phyloP scores from a whole-genome alignment of 2,329 filamentous ascomycete genomes.

The Blastomyces percursus region DNA sequence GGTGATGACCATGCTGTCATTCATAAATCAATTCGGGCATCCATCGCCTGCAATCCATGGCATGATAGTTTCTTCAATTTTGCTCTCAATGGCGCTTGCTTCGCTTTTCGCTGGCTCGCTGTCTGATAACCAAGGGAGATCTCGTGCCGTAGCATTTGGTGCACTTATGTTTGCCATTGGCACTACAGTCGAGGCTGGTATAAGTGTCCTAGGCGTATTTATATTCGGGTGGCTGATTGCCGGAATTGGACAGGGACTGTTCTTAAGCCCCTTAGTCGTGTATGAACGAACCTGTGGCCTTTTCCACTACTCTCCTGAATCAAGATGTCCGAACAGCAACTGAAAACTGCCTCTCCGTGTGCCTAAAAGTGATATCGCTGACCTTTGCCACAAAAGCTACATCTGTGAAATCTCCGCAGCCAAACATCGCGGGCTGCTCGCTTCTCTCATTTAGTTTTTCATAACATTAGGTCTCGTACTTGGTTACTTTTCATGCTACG shows the following conservation, averaged over 20 bases:
- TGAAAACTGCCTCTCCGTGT: too few relatives aligned
- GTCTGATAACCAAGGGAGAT: constrained; percentile 42
- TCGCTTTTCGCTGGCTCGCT: constrained; percentile 45
- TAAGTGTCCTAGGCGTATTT: constrained; percentile 42
- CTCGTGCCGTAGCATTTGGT: constrained; percentile 41
- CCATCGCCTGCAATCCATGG: constrained; percentile 43
- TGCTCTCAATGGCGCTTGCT: constrained; percentile 43
- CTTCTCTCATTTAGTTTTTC: constrained; percentile 44
- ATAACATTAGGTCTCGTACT: constrained; percentile 41
- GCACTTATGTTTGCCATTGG: constrained; percentile 45
- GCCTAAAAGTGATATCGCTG: not conserved
- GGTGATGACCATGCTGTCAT: constrained; percentile 44
- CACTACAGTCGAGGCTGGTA: constrained; percentile 41
- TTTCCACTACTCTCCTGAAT: not conserved
- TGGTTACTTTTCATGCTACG: constrained; percentile 53
- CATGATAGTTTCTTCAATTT: constrained; percentile 45
- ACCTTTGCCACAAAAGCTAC: constrained; percentile 27
- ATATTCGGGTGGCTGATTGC: constrained; percentile 44
- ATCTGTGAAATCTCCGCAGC: constrained; percentile 52
- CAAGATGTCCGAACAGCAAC: not conserved
- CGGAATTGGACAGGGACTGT: constrained; percentile 51
- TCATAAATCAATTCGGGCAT: constrained; percentile 36
- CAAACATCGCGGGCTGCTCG: constrained; percentile 40
- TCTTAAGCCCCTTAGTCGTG: constrained; percentile 46
- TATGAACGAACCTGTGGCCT: constrained; percentile 19